Percentiles rank a stretch among this genome's conserved stretches.
Conservation (phyloP, 2,329 filamentous ascomycete genomes). For the Colletotrichum cuscutae region DNA sequence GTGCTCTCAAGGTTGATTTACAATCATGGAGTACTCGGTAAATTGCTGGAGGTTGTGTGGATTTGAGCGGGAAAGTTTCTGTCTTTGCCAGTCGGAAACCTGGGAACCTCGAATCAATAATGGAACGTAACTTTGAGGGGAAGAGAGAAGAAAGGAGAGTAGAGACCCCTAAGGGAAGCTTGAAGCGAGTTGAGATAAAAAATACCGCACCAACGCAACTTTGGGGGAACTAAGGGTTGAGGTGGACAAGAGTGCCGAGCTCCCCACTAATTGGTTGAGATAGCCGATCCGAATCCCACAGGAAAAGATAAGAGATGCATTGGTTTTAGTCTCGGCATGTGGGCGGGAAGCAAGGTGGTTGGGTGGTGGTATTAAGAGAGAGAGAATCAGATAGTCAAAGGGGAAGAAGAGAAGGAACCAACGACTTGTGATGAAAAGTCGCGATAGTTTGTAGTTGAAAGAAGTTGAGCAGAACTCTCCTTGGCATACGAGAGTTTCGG, state of each 20-base stretch:
- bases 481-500: constrained; percentile 2
- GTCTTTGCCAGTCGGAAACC: background rate
- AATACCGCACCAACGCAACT: constrained; percentile 17
- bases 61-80: background rate
- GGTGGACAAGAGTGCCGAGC: background rate
- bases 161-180: background rate
- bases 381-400: background rate
- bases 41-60: background rate
- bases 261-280: constrained; percentile 27
- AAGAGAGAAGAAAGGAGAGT: background rate
- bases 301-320: constrained; percentile 28
- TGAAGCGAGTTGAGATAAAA: constrained; percentile 27
- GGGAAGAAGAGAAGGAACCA: background rate
- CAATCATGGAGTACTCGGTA: background rate
- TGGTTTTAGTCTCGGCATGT: constrained; percentile 17
- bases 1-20: background rate
- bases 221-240: background rate
- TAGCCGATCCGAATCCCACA: constrained; percentile 5
- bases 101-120: background rate
- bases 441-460: background rate
- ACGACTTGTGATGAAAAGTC: background rate
- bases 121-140: constrained; percentile 11
- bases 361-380: background rate
- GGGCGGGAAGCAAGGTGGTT: constrained; percentile 13
- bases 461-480: background rate